Conservation (phyloP, 176 grass and related monocot genomes). For the Elaeis guineensis region DNA sequence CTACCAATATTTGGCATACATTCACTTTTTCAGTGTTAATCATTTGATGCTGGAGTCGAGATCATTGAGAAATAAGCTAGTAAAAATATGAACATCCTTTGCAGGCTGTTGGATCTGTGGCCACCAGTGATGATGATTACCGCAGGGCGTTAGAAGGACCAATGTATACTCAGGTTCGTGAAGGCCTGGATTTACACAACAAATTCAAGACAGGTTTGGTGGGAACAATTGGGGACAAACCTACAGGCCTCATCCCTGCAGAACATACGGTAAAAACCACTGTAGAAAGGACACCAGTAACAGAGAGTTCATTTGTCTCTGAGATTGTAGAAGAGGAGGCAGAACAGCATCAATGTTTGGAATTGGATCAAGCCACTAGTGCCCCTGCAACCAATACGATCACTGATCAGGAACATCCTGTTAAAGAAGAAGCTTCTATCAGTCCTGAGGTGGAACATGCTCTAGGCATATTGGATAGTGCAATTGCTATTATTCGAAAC, state of each 20-base stretch:
- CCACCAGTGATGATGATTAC: constrained; percentile 60
- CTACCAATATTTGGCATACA: too few species aligned
- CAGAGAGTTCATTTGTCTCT: constrained; percentile 20
- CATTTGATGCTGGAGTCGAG: too few species aligned
- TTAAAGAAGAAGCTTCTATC: constrained; percentile 22
- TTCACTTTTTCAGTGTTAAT: too few species aligned
- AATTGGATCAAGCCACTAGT: constrained; percentile 16
- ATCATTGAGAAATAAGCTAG: too few species aligned
- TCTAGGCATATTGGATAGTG: constrained; percentile 57
- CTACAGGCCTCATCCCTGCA: not conserved
- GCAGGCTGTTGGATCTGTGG: constrained; percentile 76
- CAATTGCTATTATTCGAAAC: constrained; percentile 45
- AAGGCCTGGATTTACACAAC: constrained; percentile 27
- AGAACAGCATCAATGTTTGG: constrained; percentile 19
- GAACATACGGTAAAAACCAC: not conserved
- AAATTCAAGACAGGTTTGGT: constrained; percentile 17
- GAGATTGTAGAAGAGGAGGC: constrained; percentile 64
- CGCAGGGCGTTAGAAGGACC: constrained; percentile 55
- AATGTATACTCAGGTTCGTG: constrained; percentile 59
- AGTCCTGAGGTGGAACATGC: constrained; percentile 69
- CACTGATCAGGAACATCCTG: not conserved
- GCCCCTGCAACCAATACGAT: constrained; percentile 1
- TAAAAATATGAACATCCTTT: constrained; percentile 10
- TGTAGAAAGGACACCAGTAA: constrained; percentile 15
- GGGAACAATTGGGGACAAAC: constrained; percentile 4